Percentiles rank a stretch among this genome's conserved stretches.
Evolutionary conservation across 2,329 filamentous ascomycete species (phyloP).

Genomic region (Aspergillus puulaauensis): DNA sequence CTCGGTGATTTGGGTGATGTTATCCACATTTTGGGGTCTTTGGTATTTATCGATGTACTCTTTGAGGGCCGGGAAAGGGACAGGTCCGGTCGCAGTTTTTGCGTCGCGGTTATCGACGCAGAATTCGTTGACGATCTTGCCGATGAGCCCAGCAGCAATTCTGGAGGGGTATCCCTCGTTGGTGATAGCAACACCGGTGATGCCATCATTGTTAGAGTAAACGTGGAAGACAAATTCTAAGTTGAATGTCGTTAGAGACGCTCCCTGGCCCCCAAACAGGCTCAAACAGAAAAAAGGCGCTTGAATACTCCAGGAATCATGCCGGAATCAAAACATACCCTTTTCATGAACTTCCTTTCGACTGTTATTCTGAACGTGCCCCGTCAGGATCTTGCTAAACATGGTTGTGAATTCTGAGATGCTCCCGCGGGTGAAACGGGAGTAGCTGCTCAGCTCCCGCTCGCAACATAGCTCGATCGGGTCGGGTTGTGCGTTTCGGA

Average conservation of each 20-base stretch:
- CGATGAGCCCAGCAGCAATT: conserved; percentile 82
- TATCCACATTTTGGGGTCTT: conserved; percentile 84
- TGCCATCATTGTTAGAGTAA: conserved; percentile 68
- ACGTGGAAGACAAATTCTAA: conserved; percentile 62
- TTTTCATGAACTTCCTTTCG: conserved; percentile 72
- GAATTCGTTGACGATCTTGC: conserved; percentile 87
- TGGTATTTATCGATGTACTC: conserved; percentile 79
- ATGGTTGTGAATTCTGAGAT: conserved; percentile 75
- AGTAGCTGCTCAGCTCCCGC: conserved; percentile 74
- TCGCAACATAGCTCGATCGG: conserved; percentile 74
- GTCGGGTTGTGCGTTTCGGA: conserved; percentile 76
- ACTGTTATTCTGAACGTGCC: conserved; percentile 58
- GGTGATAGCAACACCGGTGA: conserved; percentile 75
- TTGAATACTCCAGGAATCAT: background rate
- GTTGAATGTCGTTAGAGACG: background rate
- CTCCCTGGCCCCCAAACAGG: background rate
- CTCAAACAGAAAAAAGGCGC: background rate
- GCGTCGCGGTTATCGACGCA: conserved; percentile 67
- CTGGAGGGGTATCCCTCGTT: conserved; percentile 73
- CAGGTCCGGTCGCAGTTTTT: conserved; percentile 45
- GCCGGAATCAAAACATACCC: conserved; percentile 18
- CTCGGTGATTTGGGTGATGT: conserved; percentile 92
- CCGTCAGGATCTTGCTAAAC: conserved; percentile 83
- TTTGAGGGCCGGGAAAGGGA: conserved; percentile 70
- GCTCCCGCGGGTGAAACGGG: conserved; percentile 69